Conservation (phyloP, 345 rosid genomes). For the Hibiscus tridactylites region DNA sequence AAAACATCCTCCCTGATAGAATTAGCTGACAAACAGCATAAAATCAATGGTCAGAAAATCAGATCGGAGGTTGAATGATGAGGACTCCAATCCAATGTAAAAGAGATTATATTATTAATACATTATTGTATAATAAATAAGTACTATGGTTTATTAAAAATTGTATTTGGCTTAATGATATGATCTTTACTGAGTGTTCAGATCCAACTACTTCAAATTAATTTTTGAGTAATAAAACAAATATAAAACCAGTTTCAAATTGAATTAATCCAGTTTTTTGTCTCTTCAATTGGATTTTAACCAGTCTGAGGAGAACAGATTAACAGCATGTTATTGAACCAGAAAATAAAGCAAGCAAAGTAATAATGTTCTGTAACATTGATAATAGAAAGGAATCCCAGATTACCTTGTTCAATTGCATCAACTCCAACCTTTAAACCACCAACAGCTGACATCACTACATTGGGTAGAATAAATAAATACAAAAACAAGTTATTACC, state of each 20-base stretch:
- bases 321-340: neutral
- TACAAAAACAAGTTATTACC: neutral
- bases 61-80: neutral
- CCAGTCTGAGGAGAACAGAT: neutral
- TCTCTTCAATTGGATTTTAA: neutral
- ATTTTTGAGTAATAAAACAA: neutral
- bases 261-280: neutral
- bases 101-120: neutral
- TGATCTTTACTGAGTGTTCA: neutral
- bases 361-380: neutral
- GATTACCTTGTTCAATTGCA: slow-evolving; percentile 68
- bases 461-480: slow-evolving; percentile 20
- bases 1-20: too few relatives aligned
- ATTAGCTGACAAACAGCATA: too few relatives aligned
- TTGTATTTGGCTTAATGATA: neutral
- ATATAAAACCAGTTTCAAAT: neutral
- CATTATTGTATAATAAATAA: neutral
- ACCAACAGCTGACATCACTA: slow-evolving; percentile 95
- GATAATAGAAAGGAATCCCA: neutral
- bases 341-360: neutral
- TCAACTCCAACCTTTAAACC: slow-evolving; percentile 83
- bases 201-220: neutral
- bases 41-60: neutral
- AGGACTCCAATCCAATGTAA: neutral
- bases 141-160: neutral